Conservation (phyloP, 1,139 yeast genomes). For the Diutina rugosa region DNA sequence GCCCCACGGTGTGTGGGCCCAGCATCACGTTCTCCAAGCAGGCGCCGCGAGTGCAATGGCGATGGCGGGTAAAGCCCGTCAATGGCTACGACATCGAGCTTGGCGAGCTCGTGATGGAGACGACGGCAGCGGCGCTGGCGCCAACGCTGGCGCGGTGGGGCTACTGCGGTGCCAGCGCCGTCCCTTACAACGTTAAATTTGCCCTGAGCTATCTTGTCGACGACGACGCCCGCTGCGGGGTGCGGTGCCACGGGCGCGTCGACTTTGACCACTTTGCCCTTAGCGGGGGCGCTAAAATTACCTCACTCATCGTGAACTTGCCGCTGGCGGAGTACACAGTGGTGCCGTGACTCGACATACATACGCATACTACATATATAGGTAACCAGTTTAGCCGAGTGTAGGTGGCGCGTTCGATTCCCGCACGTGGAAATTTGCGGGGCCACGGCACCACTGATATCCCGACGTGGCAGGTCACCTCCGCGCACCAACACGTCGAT, state of each 20-base stretch:
- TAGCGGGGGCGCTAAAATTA: background rate
- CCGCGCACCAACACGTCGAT: background rate
- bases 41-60: background rate
- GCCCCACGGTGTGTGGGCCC: background rate
- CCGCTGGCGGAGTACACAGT: background rate
- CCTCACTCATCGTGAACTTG: background rate
- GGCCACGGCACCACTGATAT: background rate
- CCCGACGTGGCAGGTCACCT: background rate
- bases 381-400: background rate
- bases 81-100: conserved; percentile 1
- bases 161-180: background rate
- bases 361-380: background rate
- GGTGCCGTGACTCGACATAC: background rate
- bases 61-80: background rate
- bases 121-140: background rate
- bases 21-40: background rate
- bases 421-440: background rate
- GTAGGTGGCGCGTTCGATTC: background rate
- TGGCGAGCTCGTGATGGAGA: background rate
- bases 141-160: background rate
- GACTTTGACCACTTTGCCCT: conserved; percentile 1
- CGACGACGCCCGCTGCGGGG: background rate
- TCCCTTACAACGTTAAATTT: background rate
- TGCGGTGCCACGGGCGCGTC: background rate
- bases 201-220: background rate